Conservation (phyloP, 225 moss, liverwort and hornwort genomes). For the Lunularia cruciata region DNA sequence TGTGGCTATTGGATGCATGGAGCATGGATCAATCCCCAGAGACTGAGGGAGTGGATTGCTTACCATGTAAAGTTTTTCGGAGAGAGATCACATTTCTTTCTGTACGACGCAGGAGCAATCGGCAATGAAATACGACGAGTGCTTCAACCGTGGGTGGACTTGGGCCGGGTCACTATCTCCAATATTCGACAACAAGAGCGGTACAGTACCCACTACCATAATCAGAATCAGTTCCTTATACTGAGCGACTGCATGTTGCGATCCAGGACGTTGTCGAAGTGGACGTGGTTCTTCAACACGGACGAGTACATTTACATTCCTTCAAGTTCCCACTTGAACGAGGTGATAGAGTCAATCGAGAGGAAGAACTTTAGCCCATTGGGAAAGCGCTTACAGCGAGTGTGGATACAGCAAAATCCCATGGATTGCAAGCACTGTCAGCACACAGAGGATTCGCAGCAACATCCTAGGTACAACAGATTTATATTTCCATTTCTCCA, state of each 20-base stretch:
- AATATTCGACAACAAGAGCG: slow-evolving; percentile 21
- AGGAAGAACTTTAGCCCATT: not conserved
- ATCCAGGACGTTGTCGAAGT: slow-evolving; percentile 24
- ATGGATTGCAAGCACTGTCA: slow-evolving; percentile 4
- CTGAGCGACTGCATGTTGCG: slow-evolving; percentile 43
- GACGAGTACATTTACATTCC: slow-evolving; percentile 42
- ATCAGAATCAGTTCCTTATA: slow-evolving; percentile 19
- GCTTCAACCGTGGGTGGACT: slow-evolving; percentile 28
- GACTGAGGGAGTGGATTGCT: slow-evolving; percentile 34
- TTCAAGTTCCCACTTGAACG: slow-evolving; percentile 8
- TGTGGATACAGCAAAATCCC: not conserved
- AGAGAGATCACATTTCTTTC: slow-evolving; percentile 32
- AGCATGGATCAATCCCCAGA: slow-evolving; percentile 12
- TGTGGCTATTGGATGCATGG: slow-evolving; percentile 41
- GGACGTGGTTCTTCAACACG: slow-evolving; percentile 45
- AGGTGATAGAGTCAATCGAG: not conserved
- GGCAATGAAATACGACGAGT: slow-evolving; percentile 1
- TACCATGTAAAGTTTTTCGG: slow-evolving; percentile 37
- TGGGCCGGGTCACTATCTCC: slow-evolving; percentile 25
- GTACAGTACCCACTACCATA: slow-evolving; percentile 37
- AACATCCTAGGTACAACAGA: not conserved
- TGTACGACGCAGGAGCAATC: slow-evolving; percentile 41
- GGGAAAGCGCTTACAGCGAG: slow-evolving; percentile 14
- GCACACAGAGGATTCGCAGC: not conserved
- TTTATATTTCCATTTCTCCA: not conserved